Base-by-base conservation (phyloP, 2,329 filamentous ascomycete species). In the Aspergillus glaucus region DNA sequence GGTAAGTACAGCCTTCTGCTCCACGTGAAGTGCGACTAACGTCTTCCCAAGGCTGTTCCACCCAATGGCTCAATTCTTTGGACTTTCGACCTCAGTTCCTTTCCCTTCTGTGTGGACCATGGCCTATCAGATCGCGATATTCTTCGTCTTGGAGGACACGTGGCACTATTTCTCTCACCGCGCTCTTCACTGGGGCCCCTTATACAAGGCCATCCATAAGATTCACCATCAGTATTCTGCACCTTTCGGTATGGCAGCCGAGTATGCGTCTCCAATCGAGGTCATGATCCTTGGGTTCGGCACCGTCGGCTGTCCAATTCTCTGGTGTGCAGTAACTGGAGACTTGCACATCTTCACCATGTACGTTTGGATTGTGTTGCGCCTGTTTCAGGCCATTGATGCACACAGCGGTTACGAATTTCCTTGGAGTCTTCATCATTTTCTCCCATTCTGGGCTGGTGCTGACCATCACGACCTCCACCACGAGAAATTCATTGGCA, bases 101-200 rank as follows among this genome's bases (percentile, higher is more conserved):
- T 98, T 98, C 77, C 93, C 93, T 30, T 77, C 86, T 10, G 62
- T 85, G 58, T 86, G 80, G 74, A 96, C 85, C 64, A 97, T 98
- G 79, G 86, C 86, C 56, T 83, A 87, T 67, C 93, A 98, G 64
- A 92, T 98, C 59, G 81, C 85, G 52, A 79, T 97, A 67, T 94
- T 97, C 79, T 98, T 98, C 74, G 80, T 97, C 50, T 74, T 96
- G 64, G 93, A 98, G 72, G 93, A 98, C 72, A 77, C 92, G 58
- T 98, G 93, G 93, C 93, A 98, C 74, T 98, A 98, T 79, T 97
- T 91, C 85, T 84, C 83, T 59, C 93, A 98, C 75, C 89, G 93
- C 60, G 82, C 81, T 40, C 83, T 98, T 74, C 93, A 98, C 79
- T 94, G 89, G 77, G 91, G 88, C 19, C 88, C 90, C 36, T 84